Evolutionary conservation across 441 rosid genomes (phyloP), one percentile per base, ranked within the genome.

Genomic region (Euphorbia celastroides): DNA sequence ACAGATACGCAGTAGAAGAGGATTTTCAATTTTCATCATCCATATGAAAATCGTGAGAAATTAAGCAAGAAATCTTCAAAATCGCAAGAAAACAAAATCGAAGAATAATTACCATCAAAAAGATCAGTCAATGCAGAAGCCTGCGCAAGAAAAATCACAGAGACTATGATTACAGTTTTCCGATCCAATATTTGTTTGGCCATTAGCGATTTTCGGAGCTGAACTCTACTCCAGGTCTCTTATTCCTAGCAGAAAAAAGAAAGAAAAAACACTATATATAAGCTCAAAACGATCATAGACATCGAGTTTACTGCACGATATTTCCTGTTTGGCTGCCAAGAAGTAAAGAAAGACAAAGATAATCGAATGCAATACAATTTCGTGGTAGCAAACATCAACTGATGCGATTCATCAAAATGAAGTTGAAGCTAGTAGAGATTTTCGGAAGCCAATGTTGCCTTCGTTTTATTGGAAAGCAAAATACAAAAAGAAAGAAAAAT

Each of bases 91-190:
- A 58, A 56, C 10, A 10, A 13, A 44, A 63, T 67, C 23, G 42
- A 16, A 22, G 25, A 31, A 44, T 42, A 60, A 6, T 73, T 83
- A 92, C 99, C 93, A 62, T 92, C 96, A 27, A 80, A 74, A 28
- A 78, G 80, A 79, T 92, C 90, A 30, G 96, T 89, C 31, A 67
- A 68, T 13, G 93, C 83, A 52, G 72, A 61, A 65, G 84, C 75
- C 36, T 70, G 74, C 64, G 67, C 66, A 79, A 75, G 74, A 57
- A 84, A 74, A 71, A 73, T 64, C 59, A 65, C 73, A 11, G 52
- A 75, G 84, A 84, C 60, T 68, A 80, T 38, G 60, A 77, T 31
- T 14, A 70, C 70, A 23, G 67, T 30, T 54, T 20, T 69, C 62
- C 54, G 55, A 57, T 64, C 62, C 46, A 28, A 73, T 44, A 57